A percentile compares a stretch with the other conserved stretches of the same genome.
Evolutionary conservation across 2,329 filamentous ascomycete genomes (phyloP).

Genomic region (Microsporum ferrugineum): DNA sequence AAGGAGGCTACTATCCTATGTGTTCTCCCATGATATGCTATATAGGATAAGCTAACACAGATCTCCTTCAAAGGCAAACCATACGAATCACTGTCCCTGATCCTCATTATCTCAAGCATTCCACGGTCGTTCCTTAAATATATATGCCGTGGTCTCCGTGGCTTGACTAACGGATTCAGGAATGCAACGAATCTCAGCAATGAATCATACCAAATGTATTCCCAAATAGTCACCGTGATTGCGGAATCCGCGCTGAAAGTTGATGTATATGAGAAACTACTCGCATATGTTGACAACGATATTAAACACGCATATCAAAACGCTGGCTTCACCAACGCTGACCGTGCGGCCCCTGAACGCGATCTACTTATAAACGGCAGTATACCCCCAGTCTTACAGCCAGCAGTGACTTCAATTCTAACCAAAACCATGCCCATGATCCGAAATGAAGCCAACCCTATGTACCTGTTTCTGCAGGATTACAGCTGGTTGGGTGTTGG

Average conservation of each 20-base stretch:
- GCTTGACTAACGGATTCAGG: slow-evolving; percentile 40
- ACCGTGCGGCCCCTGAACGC: slow-evolving; percentile 41
- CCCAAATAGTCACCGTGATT: slow-evolving; percentile 44
- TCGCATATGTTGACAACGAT: slow-evolving; percentile 54
- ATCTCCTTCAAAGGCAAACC: not conserved
- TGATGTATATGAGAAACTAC: slow-evolving; percentile 51
- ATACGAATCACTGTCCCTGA: slow-evolving; percentile 25
- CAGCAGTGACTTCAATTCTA: slow-evolving; percentile 39
- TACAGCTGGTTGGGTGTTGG: slow-evolving; percentile 57
- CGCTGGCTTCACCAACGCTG: slow-evolving; percentile 33
- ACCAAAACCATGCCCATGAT: slow-evolving; percentile 45
- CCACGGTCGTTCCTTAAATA: slow-evolving; percentile 62
- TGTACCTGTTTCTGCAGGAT: slow-evolving; percentile 61
- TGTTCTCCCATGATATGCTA: not conserved
- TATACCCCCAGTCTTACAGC: slow-evolving; percentile 41
- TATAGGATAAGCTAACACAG: not conserved
- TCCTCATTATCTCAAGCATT: slow-evolving; percentile 60
- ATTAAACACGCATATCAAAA: slow-evolving; percentile 48
- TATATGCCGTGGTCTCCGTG: slow-evolving; percentile 52
- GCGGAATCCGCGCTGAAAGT: slow-evolving; percentile 47
- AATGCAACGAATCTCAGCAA: slow-evolving; percentile 30
- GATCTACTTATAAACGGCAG: slow-evolving; percentile 42
- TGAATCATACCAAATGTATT: slow-evolving; percentile 35
- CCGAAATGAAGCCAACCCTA: slow-evolving; percentile 49
- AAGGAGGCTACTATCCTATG: not conserved